Conservation (phyloP, 441 rosid species). For the Croton laevigatus region DNA sequence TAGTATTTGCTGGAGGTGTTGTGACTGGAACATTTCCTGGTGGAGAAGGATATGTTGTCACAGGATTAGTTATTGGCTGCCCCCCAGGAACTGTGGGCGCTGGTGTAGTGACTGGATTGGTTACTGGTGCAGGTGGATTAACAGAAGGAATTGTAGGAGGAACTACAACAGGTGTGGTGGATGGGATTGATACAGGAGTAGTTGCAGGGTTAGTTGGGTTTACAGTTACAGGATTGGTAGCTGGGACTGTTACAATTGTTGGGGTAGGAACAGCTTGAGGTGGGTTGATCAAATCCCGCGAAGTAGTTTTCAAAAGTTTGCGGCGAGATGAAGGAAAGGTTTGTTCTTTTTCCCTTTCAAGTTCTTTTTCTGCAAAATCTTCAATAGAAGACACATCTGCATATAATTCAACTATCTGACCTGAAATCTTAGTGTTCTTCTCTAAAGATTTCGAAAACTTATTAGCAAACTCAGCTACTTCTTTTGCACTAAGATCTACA, state of each 20-base stretch:
- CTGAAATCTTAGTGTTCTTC: constrained; percentile 18
- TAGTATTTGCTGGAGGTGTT: constrained; percentile 52
- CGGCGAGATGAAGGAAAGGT: constrained; percentile 32
- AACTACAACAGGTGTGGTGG: constrained; percentile 34
- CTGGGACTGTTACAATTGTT: constrained; percentile 49
- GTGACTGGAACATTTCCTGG: constrained; percentile 47
- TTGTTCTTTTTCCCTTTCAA: constrained; percentile 16
- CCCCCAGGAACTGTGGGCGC: constrained; percentile 54
- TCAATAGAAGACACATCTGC: constrained; percentile 25
- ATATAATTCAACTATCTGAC: constrained; percentile 30
- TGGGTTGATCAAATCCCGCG: constrained; percentile 41
- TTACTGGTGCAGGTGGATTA: constrained; percentile 32
- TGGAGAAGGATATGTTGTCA: constrained; percentile 65
- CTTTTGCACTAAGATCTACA: constrained; percentile 23
- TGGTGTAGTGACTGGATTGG: constrained; percentile 44
- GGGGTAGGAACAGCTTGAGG: constrained; percentile 41
- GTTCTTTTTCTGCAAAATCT: constrained; percentile 21
- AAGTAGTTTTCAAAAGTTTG: constrained; percentile 28
- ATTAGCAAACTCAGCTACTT: constrained; percentile 28
- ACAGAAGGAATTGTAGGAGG: constrained; percentile 34
- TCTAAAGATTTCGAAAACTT: constrained; percentile 24
- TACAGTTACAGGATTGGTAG: constrained; percentile 48
- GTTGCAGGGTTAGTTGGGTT: constrained; percentile 38
- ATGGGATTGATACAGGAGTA: constrained; percentile 39
- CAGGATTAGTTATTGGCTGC: constrained; percentile 68